Base-by-base conservation (phyloP, 257 asterid species). In the Gentiana dahurica region DNA sequence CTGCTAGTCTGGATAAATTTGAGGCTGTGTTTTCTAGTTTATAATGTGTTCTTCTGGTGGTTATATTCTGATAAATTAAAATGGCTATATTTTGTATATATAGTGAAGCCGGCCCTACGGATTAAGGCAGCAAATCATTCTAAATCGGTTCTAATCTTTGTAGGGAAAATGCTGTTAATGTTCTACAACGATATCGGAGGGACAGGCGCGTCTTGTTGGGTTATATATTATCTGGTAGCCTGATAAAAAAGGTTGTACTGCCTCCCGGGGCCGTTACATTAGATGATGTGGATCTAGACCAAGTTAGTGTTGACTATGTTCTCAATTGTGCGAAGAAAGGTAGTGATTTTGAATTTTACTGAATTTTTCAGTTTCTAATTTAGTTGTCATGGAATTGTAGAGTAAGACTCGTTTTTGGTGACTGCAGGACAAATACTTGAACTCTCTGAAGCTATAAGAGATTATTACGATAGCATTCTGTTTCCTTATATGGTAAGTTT, bases 271-370 rank as follows among this genome's bases (percentile, higher is more conserved):
- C 97, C 2, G 92, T 87, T 70, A 77, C 98, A 7, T 79, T 91
- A 73, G 95, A 91, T 67, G 98, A 91, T 68, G 96, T 91, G 74
- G 95, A 91, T 75, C 93, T 91, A 66, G 97, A 91, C 78, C 98
- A 87, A 81, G 95, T 91, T 64, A 87, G 98, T 65, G 95, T 81
- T 33, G 97, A 87, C 73, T 70, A 75, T 77, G 90, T 91, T 60
- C 86, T 91, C 67, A 85, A 69, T 55, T 85, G 95, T 77, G 88
- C 84, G 58, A 91, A 86, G 76, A 87, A 87, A 83, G 98, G 98
- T 91, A 71, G 70, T 49, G 15, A 8, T 36, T 53, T 38, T 55
- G 65, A 34, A 55, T 52, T 65, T 41, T 10, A 51, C 55, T 59
- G 49, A 43, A 58, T 51, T 55, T 41, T 7, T 5, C 46, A 5